Base-by-base conservation (phyloP, 1,139 yeast species). In the Suhomyces guaymorum region DNA sequence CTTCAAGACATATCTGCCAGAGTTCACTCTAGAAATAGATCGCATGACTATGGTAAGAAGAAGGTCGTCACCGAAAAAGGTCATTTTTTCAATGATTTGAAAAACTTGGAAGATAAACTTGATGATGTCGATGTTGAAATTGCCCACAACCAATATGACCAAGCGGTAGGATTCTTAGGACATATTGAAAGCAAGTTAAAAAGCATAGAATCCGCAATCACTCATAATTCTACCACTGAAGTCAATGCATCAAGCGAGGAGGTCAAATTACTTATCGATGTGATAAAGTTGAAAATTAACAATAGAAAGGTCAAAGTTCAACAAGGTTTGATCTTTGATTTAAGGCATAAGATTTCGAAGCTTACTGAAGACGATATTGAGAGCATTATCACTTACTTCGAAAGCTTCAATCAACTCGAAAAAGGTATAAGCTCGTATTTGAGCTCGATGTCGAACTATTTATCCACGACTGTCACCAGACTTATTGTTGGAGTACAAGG, bases 81-180 rank as follows among this genome's bases (percentile, higher is more conserved):
- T 30, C 59, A 65, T 39, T 56, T 62, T 36, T 69, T 70, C 45
- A 51, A 54, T 27, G 74, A 67, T 15, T 64, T 80, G 37, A 74
- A 78, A 35, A 66, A 70, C 30, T 66, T 80, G 26, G 87, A 81
- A 45, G 85, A 80, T 36, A 63, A 71, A 32, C 66, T 83, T 19
- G 85, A 81, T 42, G 87, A 82, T 41, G 70, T 82, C 20, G 92
- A 83, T 52, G 76, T 80, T 17, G 70, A 71, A 39, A 71, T 82
- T 20, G 82, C 87, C 5, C 84, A 80, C 49, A 75, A 79, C 40
- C 70, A 71, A 41, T 80, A 72, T 49, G 59, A 62, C 15, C 76
- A 68, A 32, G 79, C 85, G 0, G 82, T 79, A 2, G 77, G 75
- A 4, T 56, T 71, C 24, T 65, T 80, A 30, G 59, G 64, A 13